Percentiles rank a stretch among this genome's conserved stretches.
These are phyloP conservation scores for Orbilia ellipsospora DNA, from an alignment of 2,329 filamentous ascomycete species.

Conservation along the genomic window DNA sequence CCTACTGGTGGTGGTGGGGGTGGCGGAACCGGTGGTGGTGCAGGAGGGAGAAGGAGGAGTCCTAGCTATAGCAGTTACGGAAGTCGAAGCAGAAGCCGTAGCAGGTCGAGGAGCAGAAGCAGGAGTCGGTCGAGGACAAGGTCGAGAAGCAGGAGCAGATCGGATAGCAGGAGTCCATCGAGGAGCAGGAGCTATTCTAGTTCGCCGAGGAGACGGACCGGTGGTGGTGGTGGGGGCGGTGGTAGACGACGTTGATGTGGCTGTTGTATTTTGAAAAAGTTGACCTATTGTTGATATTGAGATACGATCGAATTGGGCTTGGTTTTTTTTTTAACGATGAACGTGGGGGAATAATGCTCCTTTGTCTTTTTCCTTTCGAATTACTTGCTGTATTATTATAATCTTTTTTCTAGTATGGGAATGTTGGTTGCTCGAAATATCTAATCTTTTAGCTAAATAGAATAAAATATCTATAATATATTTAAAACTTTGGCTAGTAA, in stretches of 20 bases:
- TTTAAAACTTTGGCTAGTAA: too few relatives aligned
- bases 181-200: constrained; percentile 44
- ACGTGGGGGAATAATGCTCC: not conserved
- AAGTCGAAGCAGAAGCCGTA: constrained; percentile 55
- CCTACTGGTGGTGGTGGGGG: constrained; percentile 61
- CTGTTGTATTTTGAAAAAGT: too few relatives aligned
- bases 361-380: not conserved
- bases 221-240: constrained; percentile 30
- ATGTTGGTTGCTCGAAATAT: too few relatives aligned
- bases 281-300: not conserved
- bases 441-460: too few relatives aligned
- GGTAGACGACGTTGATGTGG: constrained; percentile 21
- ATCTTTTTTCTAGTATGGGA: too few relatives aligned
- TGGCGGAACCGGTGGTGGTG: constrained; percentile 49
- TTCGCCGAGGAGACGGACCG: constrained; percentile 30
- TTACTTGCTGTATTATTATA: constrained; percentile 3
- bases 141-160: constrained; percentile 61
- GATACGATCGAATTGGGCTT: not conserved
- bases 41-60: constrained; percentile 70
- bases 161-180: constrained; percentile 58
- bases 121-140: not conserved
- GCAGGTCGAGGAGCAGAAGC: constrained; percentile 14
- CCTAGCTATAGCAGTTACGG: constrained; percentile 70
- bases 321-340: not conserved
- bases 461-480: too few relatives aligned